Evolutionary conservation across 2,329 filamentous ascomycete genomes (phyloP), one percentile per base, ranked within the genome.

Genomic region (Aaosphaeria arxii): DNA sequence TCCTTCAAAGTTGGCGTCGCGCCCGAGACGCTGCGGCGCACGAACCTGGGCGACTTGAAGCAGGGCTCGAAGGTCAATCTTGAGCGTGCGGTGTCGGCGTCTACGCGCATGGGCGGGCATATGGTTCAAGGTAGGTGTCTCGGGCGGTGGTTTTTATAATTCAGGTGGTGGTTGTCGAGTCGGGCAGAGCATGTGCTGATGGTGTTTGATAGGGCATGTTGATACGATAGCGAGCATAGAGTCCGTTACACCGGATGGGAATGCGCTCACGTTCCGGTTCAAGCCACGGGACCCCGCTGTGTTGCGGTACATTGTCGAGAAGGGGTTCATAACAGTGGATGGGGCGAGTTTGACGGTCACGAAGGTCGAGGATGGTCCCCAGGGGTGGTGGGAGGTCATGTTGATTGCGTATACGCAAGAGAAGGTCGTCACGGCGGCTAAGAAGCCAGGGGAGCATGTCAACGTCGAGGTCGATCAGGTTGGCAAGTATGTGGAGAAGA

Each of bases 91-190:
- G 91, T 99, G 46, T 87, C 88, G 13, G 90, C 91, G 4, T 83
- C 88, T 62, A 96, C 92, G 41, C 89, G 94, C 47, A 97, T 99
- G 90, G 94, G 95, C 42, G 94, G 94, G 0, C 94, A 99, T 74
- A 96, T 97, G 63, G 92, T 97, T 31, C 95, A 99, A 74, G 94
- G 94, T 38, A 24, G 17, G 17, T 3, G 17, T 24, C 17, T 3
- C 17, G 17, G 17, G 17, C 3, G 17, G 17, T 24, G 17, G 17
- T 24, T 24, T 24, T 24, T 2, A 24, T 24, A 24, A 2, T 24
- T 24, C 17, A 24, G 17, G 17, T 3, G 17, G 17, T 24, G 17
- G 17, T 24, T 24, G 17, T 24, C 3, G 17, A 24, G 17, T 24
- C 3, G 3, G 17, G 3, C 17, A 2, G 17, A 24, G 17, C 3